Percentiles rank a stretch among this genome's conserved stretches.
Conservation (phyloP, 129 eudicot genomes). For the Centella asiatica region DNA sequence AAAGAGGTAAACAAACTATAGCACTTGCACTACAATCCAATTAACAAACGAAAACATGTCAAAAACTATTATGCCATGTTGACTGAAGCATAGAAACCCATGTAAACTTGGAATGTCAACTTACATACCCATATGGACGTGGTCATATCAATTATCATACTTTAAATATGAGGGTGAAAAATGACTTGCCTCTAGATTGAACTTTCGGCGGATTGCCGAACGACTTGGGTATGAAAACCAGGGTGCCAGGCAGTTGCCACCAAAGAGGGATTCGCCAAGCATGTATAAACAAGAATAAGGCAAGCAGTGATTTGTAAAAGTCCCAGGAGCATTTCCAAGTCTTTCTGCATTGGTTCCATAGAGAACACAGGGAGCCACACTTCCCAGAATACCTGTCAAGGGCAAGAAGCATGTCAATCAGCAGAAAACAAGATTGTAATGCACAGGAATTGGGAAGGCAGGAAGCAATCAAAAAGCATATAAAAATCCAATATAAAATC, state of each 20-base stretch:
- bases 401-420: slow-evolving; percentile 10
- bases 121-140: too few relatives aligned
- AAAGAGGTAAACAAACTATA: not conserved
- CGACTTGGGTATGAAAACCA: slow-evolving; percentile 84
- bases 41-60: not conserved
- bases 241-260: slow-evolving; percentile 82
- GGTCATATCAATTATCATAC: not conserved
- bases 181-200: slow-evolving; percentile 73
- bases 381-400: slow-evolving; percentile 73
- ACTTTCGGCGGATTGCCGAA: slow-evolving; percentile 73
- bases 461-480: too few relatives aligned
- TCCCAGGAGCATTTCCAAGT: slow-evolving; percentile 75
- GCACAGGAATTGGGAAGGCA: not conserved
- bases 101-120: too few relatives aligned
- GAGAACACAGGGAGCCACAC: slow-evolving; percentile 92
- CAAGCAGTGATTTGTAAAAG: slow-evolving; percentile 83
- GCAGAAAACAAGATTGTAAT: not conserved
- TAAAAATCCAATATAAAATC: too few relatives aligned
- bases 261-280: slow-evolving; percentile 60
- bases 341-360: slow-evolving; percentile 85
- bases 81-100: too few relatives aligned
- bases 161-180: not conserved
- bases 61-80: not conserved
- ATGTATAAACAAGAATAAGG: slow-evolving; percentile 74
- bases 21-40: not conserved